Evolutionary conservation across 2,329 filamentous ascomycete species (phyloP), one percentile per base, ranked within the genome.

Genomic region (Periconia macrospinosa): DNA sequence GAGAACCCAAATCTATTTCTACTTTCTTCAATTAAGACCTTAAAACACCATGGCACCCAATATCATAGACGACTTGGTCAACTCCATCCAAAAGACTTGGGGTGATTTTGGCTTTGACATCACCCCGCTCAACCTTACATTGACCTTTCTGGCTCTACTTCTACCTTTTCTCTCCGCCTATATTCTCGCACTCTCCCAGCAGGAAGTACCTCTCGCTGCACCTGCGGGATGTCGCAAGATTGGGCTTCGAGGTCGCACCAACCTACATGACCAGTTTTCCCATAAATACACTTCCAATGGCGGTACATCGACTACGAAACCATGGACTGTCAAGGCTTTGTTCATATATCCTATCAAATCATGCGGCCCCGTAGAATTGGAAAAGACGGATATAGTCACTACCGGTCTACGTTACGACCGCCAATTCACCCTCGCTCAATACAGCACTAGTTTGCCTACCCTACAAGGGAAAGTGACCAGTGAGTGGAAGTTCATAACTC

Each of bases 321-420:
- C 62, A 30, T 70, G 67, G 75, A 78, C 50, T 61, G 76, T 88
- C 45, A 87, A 91, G 71, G 89, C 88, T 51, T 78, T 96, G 48
- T 87, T 86, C 76, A 82, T 92, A 55, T 93, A 94, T 71, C 92
- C 92, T 1, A 76, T 96, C 71, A 93, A 95, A 76, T 91, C 89
- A 52, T 96, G 91, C 71, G 79, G 78, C 52, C 89, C 88, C 27
- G 85, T 96, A 50, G 90, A 94, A 74, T 74, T 96, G 45, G 76
- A 83, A 48, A 76, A 81, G 56, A 84, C 83, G 55, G 82, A 84
- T 50, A 81, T 94, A 15, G 75, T 90, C 44, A 77, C 84, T 6
- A 84, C 84, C 2, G 91, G 92, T 1, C 50, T 96, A 52, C 83
- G 88, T 69, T 89, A 88, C 72, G 92, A 97, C 74, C 85, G 91